Conservation (phyloP, 2,329 filamentous ascomycete genomes). For the Colletotrichum camelliae region DNA sequence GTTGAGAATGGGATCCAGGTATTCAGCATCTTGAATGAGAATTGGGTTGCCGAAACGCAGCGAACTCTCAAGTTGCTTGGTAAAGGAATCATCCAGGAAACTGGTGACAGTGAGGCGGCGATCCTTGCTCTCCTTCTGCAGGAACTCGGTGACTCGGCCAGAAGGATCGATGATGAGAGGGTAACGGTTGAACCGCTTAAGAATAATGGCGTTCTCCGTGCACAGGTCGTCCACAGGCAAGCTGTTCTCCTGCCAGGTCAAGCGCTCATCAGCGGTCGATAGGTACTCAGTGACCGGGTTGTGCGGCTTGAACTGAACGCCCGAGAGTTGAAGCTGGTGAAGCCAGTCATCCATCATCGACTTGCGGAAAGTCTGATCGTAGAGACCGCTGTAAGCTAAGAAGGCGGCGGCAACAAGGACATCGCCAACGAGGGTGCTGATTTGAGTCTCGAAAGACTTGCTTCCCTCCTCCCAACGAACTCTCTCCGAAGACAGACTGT, state of each 20-base stretch:
- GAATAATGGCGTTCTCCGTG: conserved; percentile 97
- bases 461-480: conserved; percentile 95
- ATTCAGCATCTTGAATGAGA: conserved; percentile 96
- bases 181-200: conserved; percentile 98
- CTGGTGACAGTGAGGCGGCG: conserved; percentile 94
- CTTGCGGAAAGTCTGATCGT: conserved; percentile 97
- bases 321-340: conserved; percentile 90
- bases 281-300: conserved; percentile 97
- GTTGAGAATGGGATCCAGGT: conserved; percentile 95
- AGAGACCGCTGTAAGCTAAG: conserved; percentile 94
- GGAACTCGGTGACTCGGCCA: conserved; percentile 90
- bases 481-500: conserved; percentile 93
- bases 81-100: conserved; percentile 97
- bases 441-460: conserved; percentile 97
- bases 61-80: conserved; percentile 96
- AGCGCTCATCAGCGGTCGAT: conserved; percentile 92
- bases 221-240: conserved; percentile 96
- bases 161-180: conserved; percentile 98
- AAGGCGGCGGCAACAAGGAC: conserved; percentile 97
- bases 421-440: conserved; percentile 94
- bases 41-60: conserved; percentile 98
- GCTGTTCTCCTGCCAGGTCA: conserved; percentile 93
- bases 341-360: conserved; percentile 98
- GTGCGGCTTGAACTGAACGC: conserved; percentile 88
- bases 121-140: conserved; percentile 93